A percentile compares a stretch with the other conserved stretches of the same genome.
These are phyloP conservation scores for Lenwebbia sp. DNA, from an alignment of 345 rosid genomes.

Conservation along the genomic window DNA sequence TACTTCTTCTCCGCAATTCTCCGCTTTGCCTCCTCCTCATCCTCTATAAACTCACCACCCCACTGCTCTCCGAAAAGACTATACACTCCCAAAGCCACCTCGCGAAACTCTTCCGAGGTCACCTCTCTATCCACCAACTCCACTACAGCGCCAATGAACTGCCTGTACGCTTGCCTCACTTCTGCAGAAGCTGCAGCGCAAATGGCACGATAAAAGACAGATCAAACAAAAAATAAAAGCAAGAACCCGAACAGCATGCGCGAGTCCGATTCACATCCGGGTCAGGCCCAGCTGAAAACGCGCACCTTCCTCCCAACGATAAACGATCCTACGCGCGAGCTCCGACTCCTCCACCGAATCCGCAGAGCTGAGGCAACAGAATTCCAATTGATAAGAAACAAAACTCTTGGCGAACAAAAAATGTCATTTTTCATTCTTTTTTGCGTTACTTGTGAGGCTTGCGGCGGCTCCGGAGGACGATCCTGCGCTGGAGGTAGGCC, in stretches of 20 bases:
- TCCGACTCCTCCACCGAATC: slow-evolving; percentile 59
- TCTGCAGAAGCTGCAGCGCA: slow-evolving; percentile 54
- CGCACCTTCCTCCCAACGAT: slow-evolving; percentile 88
- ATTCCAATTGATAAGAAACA: background rate
- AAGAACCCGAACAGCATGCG: background rate
- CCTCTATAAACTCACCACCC: slow-evolving; percentile 25
- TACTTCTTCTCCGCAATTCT: slow-evolving; percentile 37
- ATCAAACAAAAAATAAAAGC: slow-evolving; percentile 1
- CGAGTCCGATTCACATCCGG: background rate
- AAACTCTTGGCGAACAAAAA: background rate
- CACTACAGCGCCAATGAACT: slow-evolving; percentile 64
- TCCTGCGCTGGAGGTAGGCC: slow-evolving; percentile 79
- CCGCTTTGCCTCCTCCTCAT: slow-evolving; percentile 17
- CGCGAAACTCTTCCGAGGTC: slow-evolving; percentile 71
- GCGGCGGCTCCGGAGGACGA: slow-evolving; percentile 41
- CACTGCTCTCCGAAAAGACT: slow-evolving; percentile 16
- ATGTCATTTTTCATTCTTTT: background rate
- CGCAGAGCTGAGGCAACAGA: slow-evolving; percentile 11
- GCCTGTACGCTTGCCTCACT: slow-evolving; percentile 74
- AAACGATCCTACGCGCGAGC: slow-evolving; percentile 67
- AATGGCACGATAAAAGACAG: background rate
- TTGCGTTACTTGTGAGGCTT: slow-evolving; percentile 39
- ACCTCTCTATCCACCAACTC: slow-evolving; percentile 71
- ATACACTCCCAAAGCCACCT: slow-evolving; percentile 52
- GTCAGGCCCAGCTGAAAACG: background rate